Evolutionary conservation across 352 stramenopile genomes (phyloP).

Genomic region (Pythium biforme): DNA sequence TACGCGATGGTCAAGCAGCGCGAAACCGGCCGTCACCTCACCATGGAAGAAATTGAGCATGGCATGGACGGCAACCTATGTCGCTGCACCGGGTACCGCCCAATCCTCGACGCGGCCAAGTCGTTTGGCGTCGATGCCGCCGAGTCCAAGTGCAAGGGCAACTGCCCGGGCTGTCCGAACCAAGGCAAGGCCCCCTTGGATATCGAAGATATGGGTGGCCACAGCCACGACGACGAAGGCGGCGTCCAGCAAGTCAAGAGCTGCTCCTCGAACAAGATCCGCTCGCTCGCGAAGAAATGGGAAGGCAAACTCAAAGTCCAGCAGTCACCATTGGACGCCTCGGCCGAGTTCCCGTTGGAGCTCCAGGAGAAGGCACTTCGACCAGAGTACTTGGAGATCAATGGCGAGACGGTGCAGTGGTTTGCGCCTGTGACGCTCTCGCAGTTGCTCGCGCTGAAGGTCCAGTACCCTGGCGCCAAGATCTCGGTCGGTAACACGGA

Average conservation of each 20-base stretch:
- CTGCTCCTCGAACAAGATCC: slow-evolving; percentile 71
- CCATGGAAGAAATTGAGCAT: slow-evolving; percentile 91
- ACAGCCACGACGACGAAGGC: slow-evolving; percentile 22
- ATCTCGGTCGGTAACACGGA: slow-evolving; percentile 97
- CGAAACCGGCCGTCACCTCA: slow-evolving; percentile 60
- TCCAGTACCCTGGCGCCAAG: slow-evolving; percentile 79
- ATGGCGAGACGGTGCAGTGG: slow-evolving; percentile 85
- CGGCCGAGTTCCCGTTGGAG: slow-evolving; percentile 51
- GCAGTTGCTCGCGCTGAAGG: slow-evolving; percentile 89
- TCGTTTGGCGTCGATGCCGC: slow-evolving; percentile 74
- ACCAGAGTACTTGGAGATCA: slow-evolving; percentile 66
- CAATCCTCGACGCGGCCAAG: slow-evolving; percentile 85
- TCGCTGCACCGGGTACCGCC: slow-evolving; percentile 90
- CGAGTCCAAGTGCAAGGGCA: slow-evolving; percentile 59
- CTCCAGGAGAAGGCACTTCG: slow-evolving; percentile 51
- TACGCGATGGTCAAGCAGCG: slow-evolving; percentile 82
- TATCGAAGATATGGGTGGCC: slow-evolving; percentile 54
- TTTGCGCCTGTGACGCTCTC: slow-evolving; percentile 89
- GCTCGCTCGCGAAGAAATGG: slow-evolving; percentile 43
- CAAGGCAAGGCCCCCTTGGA: slow-evolving; percentile 43
- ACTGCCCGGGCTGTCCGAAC: slow-evolving; percentile 70
- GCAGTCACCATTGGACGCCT: slow-evolving; percentile 8
- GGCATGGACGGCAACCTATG: slow-evolving; percentile 96
- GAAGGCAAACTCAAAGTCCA: slow-evolving; percentile 25
- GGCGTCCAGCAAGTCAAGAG: slow-evolving; percentile 44